Percentiles rank a stretch among this genome's conserved stretches.
Evolutionary conservation across 257 asterid species (phyloP).

Genomic region (Scutellaria barbata): DNA sequence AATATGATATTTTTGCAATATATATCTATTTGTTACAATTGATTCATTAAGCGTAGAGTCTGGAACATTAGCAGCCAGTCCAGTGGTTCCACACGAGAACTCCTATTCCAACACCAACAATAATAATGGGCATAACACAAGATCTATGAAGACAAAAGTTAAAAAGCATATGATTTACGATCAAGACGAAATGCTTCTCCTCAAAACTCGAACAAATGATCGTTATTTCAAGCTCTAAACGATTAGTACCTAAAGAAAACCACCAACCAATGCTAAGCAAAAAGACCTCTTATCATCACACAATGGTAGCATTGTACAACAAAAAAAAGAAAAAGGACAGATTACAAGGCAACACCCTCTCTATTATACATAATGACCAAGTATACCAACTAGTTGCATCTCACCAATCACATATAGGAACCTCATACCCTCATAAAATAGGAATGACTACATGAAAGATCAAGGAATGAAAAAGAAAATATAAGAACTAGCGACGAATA

Average conservation of each 20-base stretch:
- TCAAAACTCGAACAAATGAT: neutral
- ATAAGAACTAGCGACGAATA: slow-evolving; percentile 37
- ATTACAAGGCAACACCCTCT: slow-evolving; percentile 51
- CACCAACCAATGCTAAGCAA: slow-evolving; percentile 20
- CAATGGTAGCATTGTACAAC: slow-evolving; percentile 41
- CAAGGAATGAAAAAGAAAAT: slow-evolving; percentile 20
- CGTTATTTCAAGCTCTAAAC: slow-evolving; percentile 6
- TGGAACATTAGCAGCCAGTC: too few species aligned
- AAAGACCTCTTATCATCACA: slow-evolving; percentile 47
- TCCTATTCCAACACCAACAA: too few species aligned
- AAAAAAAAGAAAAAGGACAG: slow-evolving; percentile 28
- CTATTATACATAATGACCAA: slow-evolving; percentile 53
- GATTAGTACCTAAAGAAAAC: neutral
- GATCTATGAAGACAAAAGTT: neutral
- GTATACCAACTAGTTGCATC: slow-evolving; percentile 42
- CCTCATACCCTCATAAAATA: slow-evolving; percentile 38
- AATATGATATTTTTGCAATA: too few species aligned
- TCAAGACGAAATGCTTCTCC: neutral
- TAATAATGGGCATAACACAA: too few species aligned
- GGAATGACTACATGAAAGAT: slow-evolving; percentile 45
- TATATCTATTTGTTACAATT: too few species aligned
- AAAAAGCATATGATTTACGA: neutral
- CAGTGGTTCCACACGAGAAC: too few species aligned
- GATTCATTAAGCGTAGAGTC: too few species aligned
- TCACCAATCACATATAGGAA: slow-evolving; percentile 46